Base-by-base conservation (phyloP, 2,329 filamentous ascomycete genomes). In the Aspergillus felis region DNA sequence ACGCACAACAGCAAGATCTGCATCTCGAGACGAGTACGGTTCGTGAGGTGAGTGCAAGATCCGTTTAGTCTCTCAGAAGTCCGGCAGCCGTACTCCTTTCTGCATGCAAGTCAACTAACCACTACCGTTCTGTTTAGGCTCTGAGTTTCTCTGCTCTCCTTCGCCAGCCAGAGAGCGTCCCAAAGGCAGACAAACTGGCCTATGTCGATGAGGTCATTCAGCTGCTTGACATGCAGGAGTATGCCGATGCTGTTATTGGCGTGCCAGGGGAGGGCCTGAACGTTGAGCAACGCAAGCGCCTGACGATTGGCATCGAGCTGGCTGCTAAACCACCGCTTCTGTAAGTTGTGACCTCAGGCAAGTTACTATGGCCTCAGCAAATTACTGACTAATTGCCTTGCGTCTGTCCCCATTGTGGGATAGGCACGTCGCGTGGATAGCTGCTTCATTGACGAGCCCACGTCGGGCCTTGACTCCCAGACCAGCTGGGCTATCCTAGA, bases 261-360 rank as follows among this genome's bases (percentile, higher is more conserved):
- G 88, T 95, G 28, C 90, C 91, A 5, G 92, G 92, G 60, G 90
- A 95, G 79, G 92, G 81, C 76, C 76, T 84, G 35, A 84, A 84
- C 54, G 81, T 84, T 24, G 85, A 87, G 70, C 85, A 87, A 70
- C 80, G 85, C 20, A 87, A 87, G 71, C 89, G 91, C 67, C 82
- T 97, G 5, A 97, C 92, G 0, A 96, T 97, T 62, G 93, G 91
- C 74, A 92, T 97, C 20, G 93, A 97, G 72, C 83, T 97, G 25
- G 92, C 91, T 46, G 93, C 93, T 6, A 96, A 94, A 78, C 93
- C 93, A 5, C 87, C 90, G 44, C 82, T 97, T 53, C 82, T 97
- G 59, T 22, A 22, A 22, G 22, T 22, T 22, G 22, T 22, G 22
- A 22, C 22, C 22, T 22, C 22, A 22, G 22, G 22, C 22, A 22